These are phyloP conservation scores for Pseudogymnoascus sp. DNA, from an alignment of 2,329 filamentous ascomycete species.

Conservation along the genomic window DNA sequence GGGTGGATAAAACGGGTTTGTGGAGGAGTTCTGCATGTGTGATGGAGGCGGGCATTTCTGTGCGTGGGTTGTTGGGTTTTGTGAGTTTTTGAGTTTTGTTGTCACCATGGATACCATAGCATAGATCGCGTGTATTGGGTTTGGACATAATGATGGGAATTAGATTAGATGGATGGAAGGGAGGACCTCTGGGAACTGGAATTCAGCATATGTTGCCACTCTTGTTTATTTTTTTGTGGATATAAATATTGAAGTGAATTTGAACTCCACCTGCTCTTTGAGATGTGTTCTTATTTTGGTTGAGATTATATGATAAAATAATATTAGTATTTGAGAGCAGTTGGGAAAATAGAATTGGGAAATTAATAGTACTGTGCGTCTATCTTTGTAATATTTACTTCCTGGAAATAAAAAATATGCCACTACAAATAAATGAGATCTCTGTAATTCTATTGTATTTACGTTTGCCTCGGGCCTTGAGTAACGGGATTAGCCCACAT, in stretches of 20 bases:
- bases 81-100: neutral
- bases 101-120: neutral
- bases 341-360: neutral
- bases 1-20: neutral
- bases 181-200: neutral
- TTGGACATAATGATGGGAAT: neutral
- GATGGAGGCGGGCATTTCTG: too few species aligned
- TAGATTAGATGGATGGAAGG: conserved; percentile 2
- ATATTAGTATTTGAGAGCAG: neutral
- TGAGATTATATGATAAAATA: neutral
- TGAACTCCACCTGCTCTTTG: neutral
- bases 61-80: neutral
- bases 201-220: neutral
- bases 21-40: neutral
- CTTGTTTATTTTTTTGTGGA: neutral
- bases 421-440: too few species aligned
- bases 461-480: neutral
- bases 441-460: neutral
- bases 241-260: neutral
- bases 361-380: too few species aligned
- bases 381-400: neutral
- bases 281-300: neutral
- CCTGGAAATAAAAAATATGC: too few species aligned
- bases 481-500: neutral
- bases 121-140: neutral